Base-by-base conservation (phyloP, 2,329 filamentous ascomycete species). In the Massarina eburnea region DNA sequence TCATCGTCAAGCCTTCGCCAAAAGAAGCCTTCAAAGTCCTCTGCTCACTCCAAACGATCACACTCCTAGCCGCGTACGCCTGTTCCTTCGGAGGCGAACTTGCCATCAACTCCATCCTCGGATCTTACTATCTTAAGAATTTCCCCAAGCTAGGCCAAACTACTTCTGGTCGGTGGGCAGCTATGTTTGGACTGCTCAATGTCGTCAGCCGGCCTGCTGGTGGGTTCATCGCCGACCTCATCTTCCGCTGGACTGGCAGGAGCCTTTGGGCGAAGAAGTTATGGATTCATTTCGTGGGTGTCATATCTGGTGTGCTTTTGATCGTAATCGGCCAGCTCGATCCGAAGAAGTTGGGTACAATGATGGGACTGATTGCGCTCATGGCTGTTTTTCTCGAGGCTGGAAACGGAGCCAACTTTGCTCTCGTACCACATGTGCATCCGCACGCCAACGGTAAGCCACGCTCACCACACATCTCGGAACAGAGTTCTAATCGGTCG, bases 401-500 rank as follows among this genome's bases (percentile, higher is more conserved):
- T 2, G 85, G 84, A 33, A 96, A 96, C 64, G 91, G 91, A 0
- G 84, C 89, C 32, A 94, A 89, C 72, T 96, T 94, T 70, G 83
- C 89, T 0, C 79, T 96, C 5, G 86, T 96, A 19, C 90, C 91
- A 3, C 91, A 96, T 64, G 86, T 95, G 1, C 87, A 91, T 69
- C 89, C 89, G 1, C 80, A 79, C 49, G 88, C 89, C 49, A 96
- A 95, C 68, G 91, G 89, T 68, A 73, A 61, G 69, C 59, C 33
- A 19, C 15, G 21, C 4, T 26, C 20, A 9, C 17, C 34, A 10
- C 15, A 18, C 8, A 22, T 17, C 15, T 20, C 30, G 5, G 27
- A 18, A 20, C 14, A 34, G 30, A 35, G 32, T 43, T 24, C 60
- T 57, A 57, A 64, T 39, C 17, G 4, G 30, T 8, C 20, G 10